Conservation (phyloP, 768 basidiomycete species). For the Candolleomyces eurysporus region DNA sequence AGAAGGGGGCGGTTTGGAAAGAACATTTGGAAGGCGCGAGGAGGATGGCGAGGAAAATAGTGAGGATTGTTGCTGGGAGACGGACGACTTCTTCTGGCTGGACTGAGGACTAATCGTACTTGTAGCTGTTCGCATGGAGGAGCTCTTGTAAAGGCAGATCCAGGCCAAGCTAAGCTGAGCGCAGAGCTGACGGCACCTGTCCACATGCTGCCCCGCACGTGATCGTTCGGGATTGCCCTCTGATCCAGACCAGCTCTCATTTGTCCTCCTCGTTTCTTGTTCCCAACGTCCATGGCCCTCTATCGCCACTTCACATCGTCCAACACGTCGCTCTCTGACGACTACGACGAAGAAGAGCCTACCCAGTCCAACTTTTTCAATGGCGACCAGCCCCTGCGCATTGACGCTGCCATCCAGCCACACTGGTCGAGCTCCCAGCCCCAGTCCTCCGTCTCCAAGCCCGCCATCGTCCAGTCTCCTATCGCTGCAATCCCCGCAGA, state of each 20-base stretch:
- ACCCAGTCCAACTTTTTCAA: constrained; percentile 54
- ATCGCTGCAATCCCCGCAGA: constrained; percentile 82
- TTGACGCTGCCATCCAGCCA: constrained; percentile 56
- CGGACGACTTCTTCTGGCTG: not conserved
- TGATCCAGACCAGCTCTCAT: not conserved
- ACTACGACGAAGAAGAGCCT: constrained; percentile 59
- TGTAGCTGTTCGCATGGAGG: constrained; percentile 1
- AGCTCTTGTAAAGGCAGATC: not conserved
- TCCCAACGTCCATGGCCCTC: constrained; percentile 32
- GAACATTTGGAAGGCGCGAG: not conserved
- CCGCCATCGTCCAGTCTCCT: constrained; percentile 43
- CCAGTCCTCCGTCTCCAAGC: constrained; percentile 16
- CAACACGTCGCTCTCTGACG: constrained; percentile 77
- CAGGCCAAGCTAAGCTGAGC: not conserved
- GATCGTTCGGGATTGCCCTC: not conserved
- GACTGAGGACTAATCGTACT: constrained; percentile 4
- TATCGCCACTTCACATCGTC: constrained; percentile 67
- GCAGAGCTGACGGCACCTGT: not conserved
- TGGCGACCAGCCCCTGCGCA: constrained; percentile 34
- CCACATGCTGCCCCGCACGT: not conserved
- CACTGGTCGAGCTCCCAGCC: constrained; percentile 53
- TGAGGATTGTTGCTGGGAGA: not conserved
- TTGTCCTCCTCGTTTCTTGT: constrained; percentile 15
- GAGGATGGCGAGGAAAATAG: not conserved
- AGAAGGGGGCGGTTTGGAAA: constrained; percentile 9